Conservation (phyloP, 2,329 filamentous ascomycete species). For the Aspergillus eucalypticola region DNA sequence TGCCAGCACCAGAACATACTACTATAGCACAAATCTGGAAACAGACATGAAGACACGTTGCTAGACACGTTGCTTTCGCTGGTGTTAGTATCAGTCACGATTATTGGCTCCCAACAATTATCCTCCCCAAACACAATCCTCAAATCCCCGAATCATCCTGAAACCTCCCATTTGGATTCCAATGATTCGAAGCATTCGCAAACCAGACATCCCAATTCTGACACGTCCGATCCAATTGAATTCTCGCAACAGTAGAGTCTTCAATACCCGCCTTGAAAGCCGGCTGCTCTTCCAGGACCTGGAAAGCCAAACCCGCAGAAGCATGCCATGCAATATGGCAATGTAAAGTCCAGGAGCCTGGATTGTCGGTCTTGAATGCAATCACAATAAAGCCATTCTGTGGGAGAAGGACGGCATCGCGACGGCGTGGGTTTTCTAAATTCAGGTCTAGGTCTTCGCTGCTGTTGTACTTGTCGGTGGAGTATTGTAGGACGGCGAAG, state of each 20-base stretch:
- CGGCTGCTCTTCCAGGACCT: constrained; percentile 4
- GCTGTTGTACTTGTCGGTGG: not conserved
- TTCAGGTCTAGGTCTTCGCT: not conserved
- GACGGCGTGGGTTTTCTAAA: constrained; percentile 4
- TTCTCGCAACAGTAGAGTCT: not conserved
- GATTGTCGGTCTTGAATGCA: constrained; percentile 12
- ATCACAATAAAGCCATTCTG: constrained; percentile 11
- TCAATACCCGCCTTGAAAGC: not conserved
- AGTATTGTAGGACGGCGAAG: constrained; percentile 12
- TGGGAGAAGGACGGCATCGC: constrained; percentile 10
- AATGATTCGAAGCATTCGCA: not conserved
- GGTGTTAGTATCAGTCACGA: too few relatives aligned
- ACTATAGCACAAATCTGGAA: too few relatives aligned
- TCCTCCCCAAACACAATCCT: too few relatives aligned
- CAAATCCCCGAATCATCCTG: constrained; percentile 12
- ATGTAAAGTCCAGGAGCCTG: constrained; percentile 11
- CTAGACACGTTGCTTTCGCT: too few relatives aligned
- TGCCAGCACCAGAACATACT: too few relatives aligned
- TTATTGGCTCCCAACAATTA: too few relatives aligned
- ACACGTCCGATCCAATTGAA: not conserved
- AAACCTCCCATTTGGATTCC: constrained; percentile 5
- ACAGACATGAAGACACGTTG: too few relatives aligned
- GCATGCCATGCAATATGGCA: constrained; percentile 17
- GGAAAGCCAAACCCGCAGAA: constrained; percentile 8
- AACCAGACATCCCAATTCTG: constrained; percentile 1